Base-by-base conservation (phyloP, 1,139 yeast genomes). In the Sugiyamaella neomexicana region DNA sequence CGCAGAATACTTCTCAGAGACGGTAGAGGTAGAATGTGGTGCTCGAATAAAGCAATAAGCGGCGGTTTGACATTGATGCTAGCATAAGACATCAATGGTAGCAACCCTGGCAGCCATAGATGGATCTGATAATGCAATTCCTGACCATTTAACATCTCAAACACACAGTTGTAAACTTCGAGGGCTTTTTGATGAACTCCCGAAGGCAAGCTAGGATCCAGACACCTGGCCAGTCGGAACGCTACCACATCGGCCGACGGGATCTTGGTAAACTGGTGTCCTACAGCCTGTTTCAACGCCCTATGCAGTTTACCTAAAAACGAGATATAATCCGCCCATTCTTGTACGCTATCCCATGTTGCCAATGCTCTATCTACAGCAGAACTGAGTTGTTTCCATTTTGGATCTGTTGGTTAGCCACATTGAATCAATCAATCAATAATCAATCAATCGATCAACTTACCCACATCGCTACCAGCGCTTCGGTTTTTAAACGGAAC, bases 301-400 rank as follows among this genome's bases (percentile, higher is more conserved):
- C 89, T 88, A 59, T 84, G 83, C 10, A 93, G 77, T 60, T 87
- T 81, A 1, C 93, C 83, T 46, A 95, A 75, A 68, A 89, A 90
- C 17, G 97, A 86, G 56, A 93, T 93, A 69, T 91, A 90, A 68
- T 93, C 99, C n/a, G 99, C 98, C 99, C 99, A 93, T 74, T 91
- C 98, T 42, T 84, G 86, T 1, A 90, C 85, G n/a, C 83, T 71
- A 54, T 89, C 97, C 73, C 93, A 93, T n/a, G 83, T 75, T 6
- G 80, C 76, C 27, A 93, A 73, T 0, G 95, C 90, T 60, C 85
- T 82, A 56, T 88, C 96, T 5, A 90, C 80, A 59, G 77, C 81
- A 31, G 82, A 78, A 25, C 76, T 73, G 65, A 85, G 86, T 59
- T 87, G 82, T 69, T 82, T 86, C 66, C 86, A 90, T 63, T 82